phyloP scores from a whole-genome alignment of 352 stramenopile genomes.

The Phytophthora colocasiae region DNA sequence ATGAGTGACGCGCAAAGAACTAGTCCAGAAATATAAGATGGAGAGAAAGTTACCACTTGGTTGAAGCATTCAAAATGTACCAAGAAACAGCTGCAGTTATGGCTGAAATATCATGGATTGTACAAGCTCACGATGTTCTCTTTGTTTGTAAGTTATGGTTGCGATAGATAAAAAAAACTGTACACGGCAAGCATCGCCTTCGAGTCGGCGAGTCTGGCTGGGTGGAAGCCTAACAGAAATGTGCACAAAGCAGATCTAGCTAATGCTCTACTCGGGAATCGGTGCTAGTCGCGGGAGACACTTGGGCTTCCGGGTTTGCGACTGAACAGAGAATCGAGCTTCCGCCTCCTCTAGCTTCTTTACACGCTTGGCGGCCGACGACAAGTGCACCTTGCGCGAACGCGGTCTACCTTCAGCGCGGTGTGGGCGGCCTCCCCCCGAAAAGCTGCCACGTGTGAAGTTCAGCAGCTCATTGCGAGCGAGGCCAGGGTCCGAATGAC shows the following conservation, averaged over 20 bases:
- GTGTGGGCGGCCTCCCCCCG: conserved; percentile 37
- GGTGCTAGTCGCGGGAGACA: conserved; percentile 48
- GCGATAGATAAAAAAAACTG: conserved; percentile 40
- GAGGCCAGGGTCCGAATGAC: conserved; percentile 77
- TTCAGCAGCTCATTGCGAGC: conserved; percentile 75
- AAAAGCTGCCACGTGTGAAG: conserved; percentile 65
- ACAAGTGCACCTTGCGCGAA: conserved; percentile 76
- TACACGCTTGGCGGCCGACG: conserved; percentile 81
- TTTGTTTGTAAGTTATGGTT: conserved; percentile 40
- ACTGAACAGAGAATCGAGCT: conserved; percentile 60
- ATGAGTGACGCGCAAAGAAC: too few species aligned
- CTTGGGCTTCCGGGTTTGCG: conserved; percentile 43
- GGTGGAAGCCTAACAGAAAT: conserved; percentile 9
- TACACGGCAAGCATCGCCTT: conserved; percentile 32
- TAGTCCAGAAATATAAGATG: too few species aligned
- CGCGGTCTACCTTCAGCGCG: conserved; percentile 57
- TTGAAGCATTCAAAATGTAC: too few species aligned
- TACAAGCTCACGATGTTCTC: conserved; percentile 28
- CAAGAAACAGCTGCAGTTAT: too few species aligned
- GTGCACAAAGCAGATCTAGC: conserved; percentile 8
- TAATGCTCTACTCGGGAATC: conserved; percentile 54
- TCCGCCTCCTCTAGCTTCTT: conserved; percentile 87
- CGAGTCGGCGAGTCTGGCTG: conserved; percentile 24
- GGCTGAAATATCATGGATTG: not conserved
- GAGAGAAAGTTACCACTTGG: too few species aligned